Base-by-base conservation (phyloP, 768 basidiomycete genomes). In the Pulveroboletus sp. region DNA sequence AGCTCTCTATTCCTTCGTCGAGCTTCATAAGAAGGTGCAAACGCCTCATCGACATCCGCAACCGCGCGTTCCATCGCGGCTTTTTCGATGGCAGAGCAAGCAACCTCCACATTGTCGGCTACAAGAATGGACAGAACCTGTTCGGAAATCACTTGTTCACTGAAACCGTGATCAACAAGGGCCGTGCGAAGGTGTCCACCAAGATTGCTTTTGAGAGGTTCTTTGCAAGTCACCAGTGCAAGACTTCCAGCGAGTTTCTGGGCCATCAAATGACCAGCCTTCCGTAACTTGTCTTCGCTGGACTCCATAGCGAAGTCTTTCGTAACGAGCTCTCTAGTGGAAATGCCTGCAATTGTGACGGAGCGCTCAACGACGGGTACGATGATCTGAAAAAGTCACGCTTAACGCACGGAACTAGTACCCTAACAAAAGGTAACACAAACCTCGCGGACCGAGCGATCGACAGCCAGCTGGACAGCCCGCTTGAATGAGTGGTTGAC, bases 341-440 rank as follows among this genome's bases (percentile, higher is more conserved):
- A 98, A 56, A 98, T 98, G 21, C 94, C 93, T 11, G 95, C 95
- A 56, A 99, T 98, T 1, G 97, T 98, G 20, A 97, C 97, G 19
- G 94, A 97, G 44, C 97, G 82, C 60, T 99, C 97, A 20, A 99
- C 94, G 43, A 99, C 95, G 6, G 97, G 97, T 16, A 94, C 75
- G 57, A 99, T 94, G 50, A 98, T 97, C 85, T 93, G 37, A 44
- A 51, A 33, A 39, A 21, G 52, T 5, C 37, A 45, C 21, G 43
- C 42, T 40, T 44, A 23, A 23, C 4, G 24, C 12, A 31, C 20
- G 8, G 5, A 24, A 43, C n/a, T 1, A 21, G 36, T 20, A 23
- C 12, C 11, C 20, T 14, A 25, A 19, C 6, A 21, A 52, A 16
- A 23, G 1, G 12, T 13, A 38, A 45, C 4, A 51, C 71, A 63